Percentiles rank a stretch among this genome's conserved stretches.
Evolutionary conservation across 768 basidiomycete genomes (phyloP).

Genomic region (Stropharia rugosoannulata): DNA sequence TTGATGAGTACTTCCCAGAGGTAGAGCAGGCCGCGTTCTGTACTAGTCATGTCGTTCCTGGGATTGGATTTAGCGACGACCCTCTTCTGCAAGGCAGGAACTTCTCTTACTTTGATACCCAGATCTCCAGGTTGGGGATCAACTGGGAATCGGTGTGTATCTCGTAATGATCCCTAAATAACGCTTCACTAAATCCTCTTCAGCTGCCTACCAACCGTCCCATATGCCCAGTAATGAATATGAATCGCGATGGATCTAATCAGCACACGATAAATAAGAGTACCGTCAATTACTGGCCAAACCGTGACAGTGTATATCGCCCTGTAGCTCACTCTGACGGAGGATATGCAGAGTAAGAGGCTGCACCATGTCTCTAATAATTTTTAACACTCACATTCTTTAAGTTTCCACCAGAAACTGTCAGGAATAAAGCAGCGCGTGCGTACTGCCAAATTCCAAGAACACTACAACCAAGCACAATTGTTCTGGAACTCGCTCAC

Average conservation of each 20-base stretch:
- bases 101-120: slow-evolving; percentile 87
- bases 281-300: slow-evolving; percentile 80
- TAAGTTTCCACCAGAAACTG: slow-evolving; percentile 26
- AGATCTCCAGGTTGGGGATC: slow-evolving; percentile 74
- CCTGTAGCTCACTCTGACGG: slow-evolving; percentile 52
- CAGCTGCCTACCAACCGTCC: slow-evolving; percentile 85
- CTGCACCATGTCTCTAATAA: neutral
- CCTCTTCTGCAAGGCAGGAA: slow-evolving; percentile 83
- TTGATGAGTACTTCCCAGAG: slow-evolving; percentile 83
- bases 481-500: slow-evolving; percentile 84
- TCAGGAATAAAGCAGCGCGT: slow-evolving; percentile 57
- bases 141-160: slow-evolving; percentile 68
- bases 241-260: slow-evolving; percentile 60
- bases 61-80: slow-evolving; percentile 73
- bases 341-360: slow-evolving; percentile 59
- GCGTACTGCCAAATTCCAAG: slow-evolving; percentile 73
- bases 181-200: neutral
- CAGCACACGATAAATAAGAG: slow-evolving; percentile 59
- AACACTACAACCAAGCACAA: slow-evolving; percentile 73
- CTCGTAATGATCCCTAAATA: neutral
- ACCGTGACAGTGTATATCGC: slow-evolving; percentile 52
- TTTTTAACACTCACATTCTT: neutral
- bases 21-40: slow-evolving; percentile 90
- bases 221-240: slow-evolving; percentile 71
- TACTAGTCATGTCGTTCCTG: slow-evolving; percentile 68